These are phyloP conservation scores for Colletotrichum eleusines DNA, from an alignment of 2,329 filamentous ascomycete species.

Conservation along the genomic window DNA sequence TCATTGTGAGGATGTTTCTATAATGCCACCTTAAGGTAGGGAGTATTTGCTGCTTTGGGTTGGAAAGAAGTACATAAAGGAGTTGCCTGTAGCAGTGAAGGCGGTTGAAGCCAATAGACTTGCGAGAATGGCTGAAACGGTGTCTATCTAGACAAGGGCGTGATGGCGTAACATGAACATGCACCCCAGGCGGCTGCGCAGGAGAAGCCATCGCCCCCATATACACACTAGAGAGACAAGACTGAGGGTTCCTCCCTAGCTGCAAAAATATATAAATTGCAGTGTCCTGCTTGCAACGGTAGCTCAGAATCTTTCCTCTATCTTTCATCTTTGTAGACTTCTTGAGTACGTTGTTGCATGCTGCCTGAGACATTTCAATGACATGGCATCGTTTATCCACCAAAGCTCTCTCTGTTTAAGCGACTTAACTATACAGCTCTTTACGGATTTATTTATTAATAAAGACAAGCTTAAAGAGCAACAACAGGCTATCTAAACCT, in stretches of 20 bases:
- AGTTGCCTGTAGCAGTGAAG: not conserved
- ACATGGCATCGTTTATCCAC: conserved; percentile 1
- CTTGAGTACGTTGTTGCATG: not conserved
- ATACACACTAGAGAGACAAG: not conserved
- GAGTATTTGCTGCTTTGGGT: not conserved
- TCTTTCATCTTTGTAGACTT: not conserved
- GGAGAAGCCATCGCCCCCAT: not conserved
- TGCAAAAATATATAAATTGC: not conserved
- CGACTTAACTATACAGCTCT: not conserved
- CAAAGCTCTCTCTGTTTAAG: not conserved
- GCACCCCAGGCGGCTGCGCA: not conserved
- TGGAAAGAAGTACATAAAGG: not conserved
- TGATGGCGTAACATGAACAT: not conserved
- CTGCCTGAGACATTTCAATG: not conserved
- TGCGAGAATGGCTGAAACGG: not conserved
- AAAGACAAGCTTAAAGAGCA: not conserved
- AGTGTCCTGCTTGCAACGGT: not conserved
- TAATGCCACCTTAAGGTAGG: not conserved
- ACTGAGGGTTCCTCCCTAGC: not conserved
- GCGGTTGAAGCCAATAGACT: not conserved
- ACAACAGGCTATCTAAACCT: not conserved
- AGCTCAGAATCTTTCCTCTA: not conserved
- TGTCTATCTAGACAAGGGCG: not conserved
- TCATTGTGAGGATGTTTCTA: not conserved
- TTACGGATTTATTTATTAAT: not conserved